phyloP scores from a whole-genome alignment of 352 stramenopile genomes.

The Globisporangium nagaii region DNA sequence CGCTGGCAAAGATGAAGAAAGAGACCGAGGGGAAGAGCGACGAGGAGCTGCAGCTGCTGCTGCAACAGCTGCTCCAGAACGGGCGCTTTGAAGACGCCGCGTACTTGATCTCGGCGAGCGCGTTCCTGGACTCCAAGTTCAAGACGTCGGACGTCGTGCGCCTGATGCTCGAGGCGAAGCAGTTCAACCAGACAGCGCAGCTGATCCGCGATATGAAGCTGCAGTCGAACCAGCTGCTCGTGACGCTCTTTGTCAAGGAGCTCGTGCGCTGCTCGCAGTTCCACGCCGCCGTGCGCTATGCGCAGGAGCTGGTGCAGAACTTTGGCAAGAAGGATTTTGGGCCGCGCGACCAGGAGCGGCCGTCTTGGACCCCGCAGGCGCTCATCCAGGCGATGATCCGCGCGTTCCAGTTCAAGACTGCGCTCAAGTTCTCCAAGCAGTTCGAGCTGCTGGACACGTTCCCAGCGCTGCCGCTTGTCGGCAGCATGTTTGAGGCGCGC shows the following conservation, averaged over 20 bases:
- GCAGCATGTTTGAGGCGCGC: slow-evolving; percentile 61
- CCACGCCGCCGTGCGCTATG: slow-evolving; percentile 58
- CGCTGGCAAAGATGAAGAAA: slow-evolving; percentile 30
- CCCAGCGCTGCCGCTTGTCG: slow-evolving; percentile 50
- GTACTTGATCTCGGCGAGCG: slow-evolving; percentile 54
- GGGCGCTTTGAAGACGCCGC: slow-evolving; percentile 54
- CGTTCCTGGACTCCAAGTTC: slow-evolving; percentile 41
- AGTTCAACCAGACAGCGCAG: slow-evolving; percentile 58
- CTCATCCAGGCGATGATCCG: slow-evolving; percentile 84
- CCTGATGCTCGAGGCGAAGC: slow-evolving; percentile 58
- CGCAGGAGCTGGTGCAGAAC: slow-evolving; percentile 72
- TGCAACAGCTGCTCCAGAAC: slow-evolving; percentile 51
- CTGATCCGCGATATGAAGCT: slow-evolving; percentile 76
- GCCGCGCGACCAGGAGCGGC: slow-evolving; percentile 16
- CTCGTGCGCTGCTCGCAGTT: slow-evolving; percentile 65
- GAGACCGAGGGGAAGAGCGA: slow-evolving; percentile 25
- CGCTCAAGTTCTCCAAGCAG: slow-evolving; percentile 77
- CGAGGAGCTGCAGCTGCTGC: slow-evolving; percentile 41
- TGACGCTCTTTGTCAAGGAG: slow-evolving; percentile 81
- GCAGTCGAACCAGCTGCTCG: slow-evolving; percentile 60
- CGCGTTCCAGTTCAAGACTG: slow-evolving; percentile 58
- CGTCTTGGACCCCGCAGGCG: slow-evolving; percentile 72
- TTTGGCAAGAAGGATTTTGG: slow-evolving; percentile 51
- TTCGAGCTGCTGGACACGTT: slow-evolving; percentile 75
- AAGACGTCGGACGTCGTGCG: slow-evolving; percentile 76